These are phyloP conservation scores for Trichosporon sp. DNA, from an alignment of 1,284 basidiomycete species.

Conservation along the genomic window DNA sequence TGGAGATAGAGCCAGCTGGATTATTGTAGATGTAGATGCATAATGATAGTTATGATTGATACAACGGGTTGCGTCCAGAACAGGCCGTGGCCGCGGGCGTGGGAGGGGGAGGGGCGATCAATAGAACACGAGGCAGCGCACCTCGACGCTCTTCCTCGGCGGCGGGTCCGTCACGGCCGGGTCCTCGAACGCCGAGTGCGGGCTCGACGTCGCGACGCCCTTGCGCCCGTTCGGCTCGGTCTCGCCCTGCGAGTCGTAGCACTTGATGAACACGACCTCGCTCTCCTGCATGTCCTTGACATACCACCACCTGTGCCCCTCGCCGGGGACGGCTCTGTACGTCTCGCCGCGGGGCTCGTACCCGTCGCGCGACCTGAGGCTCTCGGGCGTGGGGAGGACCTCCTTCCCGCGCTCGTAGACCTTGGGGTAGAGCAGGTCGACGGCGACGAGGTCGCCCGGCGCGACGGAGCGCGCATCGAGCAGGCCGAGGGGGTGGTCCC, in stretches of 20 bases:
- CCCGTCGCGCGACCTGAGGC: neutral
- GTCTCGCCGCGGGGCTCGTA: conserved; percentile 11
- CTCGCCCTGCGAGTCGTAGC: conserved; percentile 11
- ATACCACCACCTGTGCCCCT: conserved; percentile 11
- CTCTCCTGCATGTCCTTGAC: conserved; percentile 11
- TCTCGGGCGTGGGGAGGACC: neutral
- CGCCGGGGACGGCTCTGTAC: conserved; percentile 8
- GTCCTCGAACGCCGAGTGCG: neutral
- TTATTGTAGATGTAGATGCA: neutral
- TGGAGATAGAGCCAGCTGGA: neutral
- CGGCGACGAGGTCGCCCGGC: neutral
- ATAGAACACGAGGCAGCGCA: conserved; percentile 13
- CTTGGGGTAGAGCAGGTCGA: conserved; percentile 12
- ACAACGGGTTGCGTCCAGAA: too few relatives aligned
- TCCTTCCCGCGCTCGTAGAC: conserved; percentile 11
- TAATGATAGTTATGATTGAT: neutral
- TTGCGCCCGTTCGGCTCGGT: neutral
- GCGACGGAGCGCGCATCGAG: conserved; percentile 10
- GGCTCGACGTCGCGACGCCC: neutral
- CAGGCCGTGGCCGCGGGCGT: too few relatives aligned
- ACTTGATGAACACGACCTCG: conserved; percentile 17
- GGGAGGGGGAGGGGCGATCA: neutral
- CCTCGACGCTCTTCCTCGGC: conserved; percentile 9
- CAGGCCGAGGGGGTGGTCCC: conserved; percentile 11
- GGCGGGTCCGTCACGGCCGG: neutral